A percentile compares a stretch with the other conserved stretches of the same genome.
Evolutionary conservation across 768 basidiomycete species (phyloP).

Genomic region (Tylopilus felleus): DNA sequence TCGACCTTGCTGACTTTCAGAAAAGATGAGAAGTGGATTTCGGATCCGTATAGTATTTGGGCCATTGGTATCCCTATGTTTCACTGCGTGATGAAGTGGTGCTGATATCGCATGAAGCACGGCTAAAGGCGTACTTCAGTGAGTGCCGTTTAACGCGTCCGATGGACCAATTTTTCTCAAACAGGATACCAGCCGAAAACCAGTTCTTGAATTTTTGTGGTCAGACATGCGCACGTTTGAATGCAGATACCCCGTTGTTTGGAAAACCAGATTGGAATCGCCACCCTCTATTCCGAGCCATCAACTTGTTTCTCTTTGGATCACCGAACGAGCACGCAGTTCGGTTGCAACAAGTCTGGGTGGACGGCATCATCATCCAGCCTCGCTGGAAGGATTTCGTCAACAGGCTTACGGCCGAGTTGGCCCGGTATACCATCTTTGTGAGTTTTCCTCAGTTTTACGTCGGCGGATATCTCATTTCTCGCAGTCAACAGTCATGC

Average conservation of each 20-base stretch:
- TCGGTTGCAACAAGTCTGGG: conserved; percentile 12
- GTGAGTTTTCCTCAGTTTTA: background rate
- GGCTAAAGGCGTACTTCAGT: conserved; percentile 14
- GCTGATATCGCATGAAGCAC: conserved; percentile 3
- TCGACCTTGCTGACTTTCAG: background rate
- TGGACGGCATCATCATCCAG: too few species aligned
- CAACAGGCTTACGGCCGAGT: conserved; percentile 4
- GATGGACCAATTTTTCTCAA: background rate
- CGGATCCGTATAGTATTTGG: conserved; percentile 4
- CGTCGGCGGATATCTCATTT: background rate
- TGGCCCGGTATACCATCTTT: conserved; percentile 13
- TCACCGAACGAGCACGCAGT: conserved; percentile 7
- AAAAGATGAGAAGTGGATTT: conserved; percentile 2
- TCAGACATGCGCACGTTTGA: conserved; percentile 12
- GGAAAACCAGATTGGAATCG: conserved; percentile 6
- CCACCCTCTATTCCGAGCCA: background rate
- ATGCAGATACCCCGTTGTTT: conserved; percentile 9
- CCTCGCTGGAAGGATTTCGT: conserved; percentile 12
- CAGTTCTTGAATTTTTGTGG: conserved; percentile 13
- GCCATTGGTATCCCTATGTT: conserved; percentile 4
- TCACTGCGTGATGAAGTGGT: background rate
- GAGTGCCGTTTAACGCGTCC: background rate
- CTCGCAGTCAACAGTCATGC: conserved; percentile 15
- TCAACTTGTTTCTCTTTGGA: too few species aligned
- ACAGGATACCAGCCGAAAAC: conserved; percentile 4